phyloP scores from a whole-genome alignment of 108 stramenopile species.

The Fragilariopsis cylindrus region DNA sequence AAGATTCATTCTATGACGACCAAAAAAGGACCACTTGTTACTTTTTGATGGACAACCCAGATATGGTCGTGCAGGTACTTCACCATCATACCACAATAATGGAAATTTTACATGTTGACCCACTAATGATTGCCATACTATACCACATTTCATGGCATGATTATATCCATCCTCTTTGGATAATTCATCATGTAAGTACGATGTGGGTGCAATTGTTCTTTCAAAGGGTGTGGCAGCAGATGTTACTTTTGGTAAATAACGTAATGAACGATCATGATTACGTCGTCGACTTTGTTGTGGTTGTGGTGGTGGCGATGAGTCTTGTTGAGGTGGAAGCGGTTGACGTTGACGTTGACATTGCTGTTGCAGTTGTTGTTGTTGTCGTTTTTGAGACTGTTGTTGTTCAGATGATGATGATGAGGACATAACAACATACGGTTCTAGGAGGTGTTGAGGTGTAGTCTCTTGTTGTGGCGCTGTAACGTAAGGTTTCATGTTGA shows the following conservation, averaged over 20 bases:
- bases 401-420: no score
- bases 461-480: background rate
- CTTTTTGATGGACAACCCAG: constrained; percentile 23
- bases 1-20: constrained; percentile 61
- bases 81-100: constrained; percentile 59
- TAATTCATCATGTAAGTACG: background rate
- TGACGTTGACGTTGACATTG: background rate
- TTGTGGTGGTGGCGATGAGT: background rate
- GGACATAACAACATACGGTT: no score
- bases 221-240: background rate
- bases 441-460: no score
- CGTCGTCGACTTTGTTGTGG: background rate
- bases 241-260: background rate
- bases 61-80: constrained; percentile 40
- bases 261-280: background rate
- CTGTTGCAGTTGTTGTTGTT: background rate
- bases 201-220: background rate
- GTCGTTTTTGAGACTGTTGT: background rate
- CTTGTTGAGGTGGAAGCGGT: background rate
- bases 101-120: constrained; percentile 82
- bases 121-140: constrained; percentile 75
- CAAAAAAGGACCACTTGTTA: constrained; percentile 64
- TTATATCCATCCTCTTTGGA: constrained; percentile 34
- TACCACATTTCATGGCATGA: constrained; percentile 68
- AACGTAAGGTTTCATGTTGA: background rate